Base-by-base conservation (phyloP, 495 filamentous ascomycete genomes). In the Paragyromitra xinjiangensis region DNA sequence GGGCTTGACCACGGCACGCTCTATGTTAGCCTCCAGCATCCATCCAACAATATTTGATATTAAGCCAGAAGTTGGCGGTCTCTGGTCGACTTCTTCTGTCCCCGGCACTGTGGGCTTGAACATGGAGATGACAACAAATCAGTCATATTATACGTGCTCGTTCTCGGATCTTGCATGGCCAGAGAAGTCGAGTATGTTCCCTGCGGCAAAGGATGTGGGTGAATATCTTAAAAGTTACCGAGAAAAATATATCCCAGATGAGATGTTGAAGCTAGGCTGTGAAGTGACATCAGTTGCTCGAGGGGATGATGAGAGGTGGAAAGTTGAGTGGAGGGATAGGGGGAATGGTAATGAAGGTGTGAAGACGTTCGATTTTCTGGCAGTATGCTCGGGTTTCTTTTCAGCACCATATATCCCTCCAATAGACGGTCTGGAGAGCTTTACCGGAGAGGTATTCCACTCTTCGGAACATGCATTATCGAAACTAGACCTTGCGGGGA, bases 1-100 rank as follows among this genome's bases (percentile, higher is more conserved):
- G 24, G 94, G 94, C 3, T 88, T 97, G 14, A 91, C 92, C 39
- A 90, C 92, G 0, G 93, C 93, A 72, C 96, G 95, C 83, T 92
- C 90, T 0, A 87, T 97, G 8, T 83, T 94, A 1, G 88, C 90
- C 48, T 88, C 85, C 9, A 85, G 85, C 7, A 94, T 94, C 81
- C 82, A 85, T 6, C 90, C 94, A 22, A 90, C 88, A 3, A 83
- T 97, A 42, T 93, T 93, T 78, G 94, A 97, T 48, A 83, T 86
- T 39, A 86, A 88, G 16, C 67, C 85, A 69, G 84, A 88, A 48
- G 85, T 95, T 34, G 94, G 94, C 4, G 94, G 94, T 1, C 86
- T 97, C 14, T 97, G 94, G 94, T 88, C 90, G 3, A 76, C 87
- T 19, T 69, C 76, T 11, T 84, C 76, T 44, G 3, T 40, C 11